A percentile compares a stretch with the other conserved stretches of the same genome.
phyloP scores from a whole-genome alignment of 2,329 filamentous ascomycete species.

The Stemphylium lycopersici region DNA sequence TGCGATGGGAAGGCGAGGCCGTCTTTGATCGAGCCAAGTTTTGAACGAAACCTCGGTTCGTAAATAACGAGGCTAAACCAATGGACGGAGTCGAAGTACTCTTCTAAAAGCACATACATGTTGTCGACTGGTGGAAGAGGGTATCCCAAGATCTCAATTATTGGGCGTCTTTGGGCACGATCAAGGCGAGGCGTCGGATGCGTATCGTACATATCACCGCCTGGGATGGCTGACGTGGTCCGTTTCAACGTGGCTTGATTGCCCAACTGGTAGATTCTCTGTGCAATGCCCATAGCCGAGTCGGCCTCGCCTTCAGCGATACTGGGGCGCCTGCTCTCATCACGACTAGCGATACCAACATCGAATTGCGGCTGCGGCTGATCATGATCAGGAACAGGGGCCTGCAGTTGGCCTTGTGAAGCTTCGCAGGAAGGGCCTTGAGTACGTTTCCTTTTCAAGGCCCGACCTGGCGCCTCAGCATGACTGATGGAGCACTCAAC shows the following conservation, averaged over 20 bases:
- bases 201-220: not conserved
- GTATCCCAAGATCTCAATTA: constrained; percentile 17
- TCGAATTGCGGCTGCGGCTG: not conserved
- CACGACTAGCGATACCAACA: not conserved
- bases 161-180: constrained; percentile 26
- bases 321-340: constrained; percentile 5
- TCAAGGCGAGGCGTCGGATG: constrained; percentile 5
- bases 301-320: constrained; percentile 31
- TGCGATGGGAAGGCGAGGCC: constrained; percentile 41
- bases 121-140: constrained; percentile 38
- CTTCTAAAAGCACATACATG: constrained; percentile 46
- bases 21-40: constrained; percentile 42
- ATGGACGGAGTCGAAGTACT: constrained; percentile 52
- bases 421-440: constrained; percentile 3
- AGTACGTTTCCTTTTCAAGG: constrained; percentile 12
- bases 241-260: constrained; percentile 33
- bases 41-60: constrained; percentile 49
- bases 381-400: not conserved
- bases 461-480: not conserved
- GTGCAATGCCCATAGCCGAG: constrained; percentile 46
- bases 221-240: constrained; percentile 39
- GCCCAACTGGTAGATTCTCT: constrained; percentile 2
- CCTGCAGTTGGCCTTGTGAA: constrained; percentile 7
- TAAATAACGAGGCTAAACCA: constrained; percentile 55
- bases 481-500: constrained; percentile 14